A percentile compares a stretch with the other conserved stretches of the same genome.
Evolutionary conservation across 177 flowering plant genomes (phyloP).

Genomic region (Tripterygium wilfordii): DNA sequence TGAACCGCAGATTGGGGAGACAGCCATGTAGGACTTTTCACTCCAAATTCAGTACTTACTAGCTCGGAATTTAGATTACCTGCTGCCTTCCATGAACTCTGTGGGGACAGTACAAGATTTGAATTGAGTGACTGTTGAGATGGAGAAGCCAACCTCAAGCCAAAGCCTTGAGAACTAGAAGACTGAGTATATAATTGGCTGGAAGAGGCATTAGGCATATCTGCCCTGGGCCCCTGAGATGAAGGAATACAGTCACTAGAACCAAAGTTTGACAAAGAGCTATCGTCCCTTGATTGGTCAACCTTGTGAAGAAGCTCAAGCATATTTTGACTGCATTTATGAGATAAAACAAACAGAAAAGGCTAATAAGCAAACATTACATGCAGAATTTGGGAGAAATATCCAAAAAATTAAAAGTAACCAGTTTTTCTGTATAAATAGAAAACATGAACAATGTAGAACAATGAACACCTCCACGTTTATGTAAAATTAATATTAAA

Average conservation of each 20-base stretch:
- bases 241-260: conserved; percentile 13
- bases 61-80: conserved; percentile 26
- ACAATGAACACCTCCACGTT: too few relatives aligned
- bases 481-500: too few relatives aligned
- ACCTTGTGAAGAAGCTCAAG: conserved; percentile 33
- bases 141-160: conserved; percentile 66
- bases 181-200: conserved; percentile 41
- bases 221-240: conserved; percentile 24
- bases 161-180: conserved; percentile 57
- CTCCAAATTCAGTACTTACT: conserved; percentile 10
- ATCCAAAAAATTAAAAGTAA: too few relatives aligned
- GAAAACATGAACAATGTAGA: too few relatives aligned
- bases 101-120: conserved; percentile 31
- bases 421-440: too few relatives aligned
- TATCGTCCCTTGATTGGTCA: conserved; percentile 18
- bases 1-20: conserved; percentile 7
- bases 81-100: conserved; percentile 24
- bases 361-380: too few relatives aligned
- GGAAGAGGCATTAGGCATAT: conserved; percentile 32
- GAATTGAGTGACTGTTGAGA: conserved; percentile 39
- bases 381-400: too few relatives aligned
- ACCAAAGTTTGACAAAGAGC: conserved; percentile 6
- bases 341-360: too few relatives aligned
- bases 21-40: conserved; percentile 11
- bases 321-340: conserved; percentile 27